phyloP scores from a whole-genome alignment of 2,329 filamentous ascomycete species.

The Aspergillus novoparasiticus region DNA sequence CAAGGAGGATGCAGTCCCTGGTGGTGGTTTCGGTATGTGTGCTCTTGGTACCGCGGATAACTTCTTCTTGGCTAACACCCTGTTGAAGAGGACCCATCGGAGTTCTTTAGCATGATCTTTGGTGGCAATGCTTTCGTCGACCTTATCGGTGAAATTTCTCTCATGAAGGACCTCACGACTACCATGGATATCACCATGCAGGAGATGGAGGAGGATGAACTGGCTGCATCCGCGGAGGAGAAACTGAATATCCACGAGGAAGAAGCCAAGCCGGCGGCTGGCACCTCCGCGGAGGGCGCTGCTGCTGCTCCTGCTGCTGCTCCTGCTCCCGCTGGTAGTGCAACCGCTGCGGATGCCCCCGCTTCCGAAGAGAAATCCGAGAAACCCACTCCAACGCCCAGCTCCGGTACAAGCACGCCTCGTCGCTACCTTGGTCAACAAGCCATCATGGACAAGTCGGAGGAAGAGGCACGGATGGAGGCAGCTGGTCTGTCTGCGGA shows the following conservation, averaged over 20 bases:
- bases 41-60: not conserved
- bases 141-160: conserved; percentile 95
- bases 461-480: conserved; percentile 70
- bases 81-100: conserved; percentile 74
- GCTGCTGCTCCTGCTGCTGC: conserved; percentile 24
- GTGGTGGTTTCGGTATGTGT: conserved; percentile 76
- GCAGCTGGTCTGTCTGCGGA: conserved; percentile 69
- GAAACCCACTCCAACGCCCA: conserved; percentile 28
- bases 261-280: conserved; percentile 48
- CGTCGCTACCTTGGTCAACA: conserved; percentile 70
- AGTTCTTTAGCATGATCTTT: conserved; percentile 99
- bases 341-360: conserved; percentile 43
- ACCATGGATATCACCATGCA: conserved; percentile 98
- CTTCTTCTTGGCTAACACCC: not conserved
- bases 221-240: conserved; percentile 55
- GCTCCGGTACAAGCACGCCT: conserved; percentile 50
- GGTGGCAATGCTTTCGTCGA: conserved; percentile 94
- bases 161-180: conserved; percentile 97
- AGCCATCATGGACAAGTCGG: conserved; percentile 84
- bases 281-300: conserved; percentile 22
- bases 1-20: conserved; percentile 89
- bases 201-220: conserved; percentile 70
- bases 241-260: conserved; percentile 50
- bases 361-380: conserved; percentile 26
- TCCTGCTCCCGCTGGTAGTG: conserved; percentile 50